phyloP scores from a whole-genome alignment of 1,284 basidiomycete genomes.

The Cutaneotrichosporon mucoides region DNA sequence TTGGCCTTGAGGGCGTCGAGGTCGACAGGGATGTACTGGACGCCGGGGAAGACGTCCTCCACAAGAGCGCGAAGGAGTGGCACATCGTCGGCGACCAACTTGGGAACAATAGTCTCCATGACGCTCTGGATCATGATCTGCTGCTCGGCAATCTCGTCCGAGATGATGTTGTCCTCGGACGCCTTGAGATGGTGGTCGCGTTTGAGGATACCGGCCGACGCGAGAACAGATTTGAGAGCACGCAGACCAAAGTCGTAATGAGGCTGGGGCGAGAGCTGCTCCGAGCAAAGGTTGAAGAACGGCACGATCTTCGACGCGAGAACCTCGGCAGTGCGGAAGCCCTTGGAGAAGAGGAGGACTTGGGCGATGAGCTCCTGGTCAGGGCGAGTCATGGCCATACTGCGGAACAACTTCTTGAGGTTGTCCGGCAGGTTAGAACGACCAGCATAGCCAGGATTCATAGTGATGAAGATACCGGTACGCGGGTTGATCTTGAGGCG shows the following conservation, averaged over 20 bases:
- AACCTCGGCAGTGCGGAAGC: conserved; percentile 93
- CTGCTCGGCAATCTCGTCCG: conserved; percentile 75
- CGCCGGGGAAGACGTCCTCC: conserved; percentile 95
- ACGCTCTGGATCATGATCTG: conserved; percentile 98
- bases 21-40: conserved; percentile 84
- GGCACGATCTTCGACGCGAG: conserved; percentile 97
- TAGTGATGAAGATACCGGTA: conserved; percentile 97
- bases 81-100: conserved; percentile 95
- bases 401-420: conserved; percentile 61
- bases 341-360: conserved; percentile 99
- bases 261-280: conserved; percentile 93
- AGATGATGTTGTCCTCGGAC: conserved; percentile 34
- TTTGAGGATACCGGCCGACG: conserved; percentile 96
- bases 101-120: conserved; percentile 98
- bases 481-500: conserved; percentile 87
- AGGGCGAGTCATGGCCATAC: conserved; percentile 98
- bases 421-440: conserved; percentile 96
- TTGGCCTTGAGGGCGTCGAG: conserved; percentile 77
- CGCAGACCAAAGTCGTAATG: conserved; percentile 99
- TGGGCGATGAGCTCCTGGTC: conserved; percentile 98
- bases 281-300: conserved; percentile 97
- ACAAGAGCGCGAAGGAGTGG: conserved; percentile 89
- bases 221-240: conserved; percentile 92
- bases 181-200: conserved; percentile 66
- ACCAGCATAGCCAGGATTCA: conserved; percentile 94